Evolutionary conservation across 345 rosid genomes (phyloP), one percentile per base, ranked within the genome.

Genomic region (Gossypium mustelinum): DNA sequence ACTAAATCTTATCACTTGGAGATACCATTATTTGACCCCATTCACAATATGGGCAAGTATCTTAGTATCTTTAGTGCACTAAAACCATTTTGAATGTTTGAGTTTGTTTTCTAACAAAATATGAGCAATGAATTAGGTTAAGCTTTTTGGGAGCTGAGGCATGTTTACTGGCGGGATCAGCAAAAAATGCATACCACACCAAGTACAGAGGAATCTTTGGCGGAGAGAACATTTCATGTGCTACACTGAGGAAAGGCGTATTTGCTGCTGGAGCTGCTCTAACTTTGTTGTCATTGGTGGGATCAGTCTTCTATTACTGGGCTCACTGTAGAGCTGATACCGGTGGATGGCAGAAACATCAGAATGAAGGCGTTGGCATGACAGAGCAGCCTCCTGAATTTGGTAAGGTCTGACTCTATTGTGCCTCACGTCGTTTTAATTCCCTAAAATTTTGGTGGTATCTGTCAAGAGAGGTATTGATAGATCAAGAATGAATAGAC

Each of bases 271-370:
- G 86, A 66, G 98, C 97, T 59, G 98, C 97, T 77, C 78, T 94
- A 60, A 88, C 97, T 27, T 82, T 92, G 74, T 7, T 94, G 84
- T 92, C 97, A 7, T 79, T 94, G 78, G 29, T 82, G 29, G 77
- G 87, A 4, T 89, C 97, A 9, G 59, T 91, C 77, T 76, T 90
- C 18, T 94, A 91, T 87, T 92, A 92, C 62, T 86, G 92, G 89
- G 85, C 88, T 76, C 98, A 94, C 77, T 84, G 89, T 2, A 91
- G 87, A 81, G 97, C 98, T 48, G 97, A 91, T 65, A 94, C 98
- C 1, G 98, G 97, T 50, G 97, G 97, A 65, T 92, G 98, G 98
- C 84, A 86, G 85, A 94, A 91, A 79, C 98, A 94, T 79, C 89
- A 60, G 34, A 91, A 86, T 39, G 98, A 91, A 73, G 97, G 94